Evolutionary conservation across 495 filamentous ascomycete genomes (phyloP), one percentile per base, ranked within the genome.

Genomic region (Aspergillus egyptiacus): DNA sequence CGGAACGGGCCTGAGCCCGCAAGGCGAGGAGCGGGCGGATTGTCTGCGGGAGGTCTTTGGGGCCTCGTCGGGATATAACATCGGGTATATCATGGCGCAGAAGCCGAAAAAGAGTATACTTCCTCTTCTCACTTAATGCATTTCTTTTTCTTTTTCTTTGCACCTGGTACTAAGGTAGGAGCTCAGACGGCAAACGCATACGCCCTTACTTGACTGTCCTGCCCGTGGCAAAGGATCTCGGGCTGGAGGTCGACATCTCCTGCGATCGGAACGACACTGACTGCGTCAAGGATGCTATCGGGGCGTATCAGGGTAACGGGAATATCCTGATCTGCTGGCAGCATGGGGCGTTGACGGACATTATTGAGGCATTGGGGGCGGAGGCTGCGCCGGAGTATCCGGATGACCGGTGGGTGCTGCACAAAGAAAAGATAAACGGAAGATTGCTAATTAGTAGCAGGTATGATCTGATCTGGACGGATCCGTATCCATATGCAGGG

Each of bases 261-360:
- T 73, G 71, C 52, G 64, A 67, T 50, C 70, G 72, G 1, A 68
- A 76, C 43, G 76, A 81, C 38, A 39, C 56, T 0, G 48, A 66
- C 6, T 78, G 71, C 35, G 77, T 79, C 2, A 62, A 65, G 44
- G 50, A 75, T 3, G 68, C 66, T 0, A 69, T 78, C 1, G 54
- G 75, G 3, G 51, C 31, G 1, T 80, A 77, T 25, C 23, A 53
- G 0, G 75, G 76, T 2, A 47, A 55, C 0, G 75, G 75, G 23
- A 81, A 81, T 53, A 73, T 81, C 8, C 56, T 81, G 5, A 71
- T 81, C 35, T 81, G 76, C 65, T 81, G 78, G 78, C 70, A 81
- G 50, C 77, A 82, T 53, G 60, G 65, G 22, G 53, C 59, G 11
- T 55, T 77, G 33, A 69, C 63, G n/a, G 66, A 73, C 54, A 74